Base-by-base conservation (phyloP, 2,329 filamentous ascomycete genomes). In the Aspergillus texensis region DNA sequence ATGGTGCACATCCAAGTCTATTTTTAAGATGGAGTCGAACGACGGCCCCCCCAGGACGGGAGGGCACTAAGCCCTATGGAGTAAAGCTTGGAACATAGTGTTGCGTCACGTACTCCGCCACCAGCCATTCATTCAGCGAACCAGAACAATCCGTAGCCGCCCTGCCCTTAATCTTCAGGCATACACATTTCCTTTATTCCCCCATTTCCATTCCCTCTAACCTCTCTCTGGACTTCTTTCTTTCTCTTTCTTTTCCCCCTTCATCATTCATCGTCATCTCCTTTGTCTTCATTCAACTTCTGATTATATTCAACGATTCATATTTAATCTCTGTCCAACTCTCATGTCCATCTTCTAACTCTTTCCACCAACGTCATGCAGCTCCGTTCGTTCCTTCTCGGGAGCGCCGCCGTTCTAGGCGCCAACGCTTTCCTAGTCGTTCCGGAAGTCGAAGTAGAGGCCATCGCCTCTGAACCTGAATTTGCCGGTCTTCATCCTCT, bases 351-450 rank as follows among this genome's bases (percentile, higher is more conserved):
- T 50, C 57, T 21, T 46, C 46, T 65, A 62, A 60, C 54, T 48
- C 60, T 36, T 30, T 54, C 24, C 32, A 58, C 24, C 21, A 26
- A 24, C 63, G 73, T 64, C 63, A 80, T 78, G 76, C 71, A 75
- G 63, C 64, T 78, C 64, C 74, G 74, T 61, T 78, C 75, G 60
- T 65, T 78, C 50, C 66, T 78, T 46, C 66, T 78, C 57, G 75
- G 74, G 64, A 73, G 74, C 66, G 70, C 72, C 24, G 65, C 77
- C 53, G 75, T 75, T 45, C 67, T 80, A 34, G 67, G 74, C 68
- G 72, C 75, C 65, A 74, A 72, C 43, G 78, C 78, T 30, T 71
- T 80, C 58, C 69, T 80, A 56, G 74, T 80, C 43, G 67, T 79
- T 54, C 78, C 78, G 36, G 77, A 78, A 60, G 58, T 70, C 50